Evolutionary conservation across 2,329 filamentous ascomycete species (phyloP).

Genomic region (Trichoderma endophyticum): DNA sequence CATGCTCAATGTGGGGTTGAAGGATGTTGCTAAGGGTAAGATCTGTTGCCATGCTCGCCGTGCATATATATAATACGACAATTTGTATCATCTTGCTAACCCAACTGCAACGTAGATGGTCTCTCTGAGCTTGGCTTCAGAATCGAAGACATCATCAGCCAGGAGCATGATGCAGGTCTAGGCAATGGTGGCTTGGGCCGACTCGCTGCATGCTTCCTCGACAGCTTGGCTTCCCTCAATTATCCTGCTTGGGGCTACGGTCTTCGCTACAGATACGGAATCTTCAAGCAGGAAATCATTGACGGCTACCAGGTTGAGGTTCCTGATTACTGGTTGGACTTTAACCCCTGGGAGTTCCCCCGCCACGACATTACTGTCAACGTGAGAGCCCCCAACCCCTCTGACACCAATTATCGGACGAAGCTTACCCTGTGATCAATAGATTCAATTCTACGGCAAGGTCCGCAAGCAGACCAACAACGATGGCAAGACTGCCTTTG

Average conservation of each 20-base stretch:
- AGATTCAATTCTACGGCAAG: constrained; percentile 90
- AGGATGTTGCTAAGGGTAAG: constrained; percentile 74
- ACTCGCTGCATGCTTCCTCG: constrained; percentile 92
- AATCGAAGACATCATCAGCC: constrained; percentile 89
- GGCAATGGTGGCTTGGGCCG: constrained; percentile 95
- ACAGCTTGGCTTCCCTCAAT: constrained; percentile 91
- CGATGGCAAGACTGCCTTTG: constrained; percentile 68
- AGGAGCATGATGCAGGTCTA: constrained; percentile 94
- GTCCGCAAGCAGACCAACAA: constrained; percentile 74
- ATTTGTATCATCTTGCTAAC: background rate
- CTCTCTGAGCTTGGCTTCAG: constrained; percentile 89
- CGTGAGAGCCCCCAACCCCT: constrained; percentile 39
- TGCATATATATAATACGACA: background rate
- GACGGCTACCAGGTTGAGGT: constrained; percentile 98
- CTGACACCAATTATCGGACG: background rate
- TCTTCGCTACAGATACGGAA: constrained; percentile 90
- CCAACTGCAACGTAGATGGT: constrained; percentile 56
- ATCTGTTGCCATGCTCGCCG: background rate
- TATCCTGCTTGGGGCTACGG: constrained; percentile 98
- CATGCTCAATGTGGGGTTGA: constrained; percentile 92
- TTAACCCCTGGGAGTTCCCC: constrained; percentile 99
- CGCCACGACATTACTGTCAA: constrained; percentile 93
- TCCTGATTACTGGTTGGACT: constrained; percentile 98
- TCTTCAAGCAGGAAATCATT: constrained; percentile 99
- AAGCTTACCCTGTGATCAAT: background rate